These are phyloP conservation scores for Helotiales sp. DNA, from an alignment of 2,329 filamentous ascomycete genomes.

Conservation along the genomic window DNA sequence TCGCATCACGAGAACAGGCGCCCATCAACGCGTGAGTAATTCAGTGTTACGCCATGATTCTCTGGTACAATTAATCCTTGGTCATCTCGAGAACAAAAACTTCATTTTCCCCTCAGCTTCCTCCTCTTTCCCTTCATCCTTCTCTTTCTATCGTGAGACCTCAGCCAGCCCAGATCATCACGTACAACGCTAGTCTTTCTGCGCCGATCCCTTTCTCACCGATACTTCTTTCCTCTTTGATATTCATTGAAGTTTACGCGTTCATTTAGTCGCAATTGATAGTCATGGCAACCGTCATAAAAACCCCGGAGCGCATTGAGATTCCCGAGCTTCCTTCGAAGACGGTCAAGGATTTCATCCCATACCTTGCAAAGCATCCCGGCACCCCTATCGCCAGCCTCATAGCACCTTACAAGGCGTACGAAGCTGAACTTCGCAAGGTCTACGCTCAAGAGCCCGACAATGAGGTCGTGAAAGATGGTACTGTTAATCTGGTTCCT, in stretches of 20 bases:
- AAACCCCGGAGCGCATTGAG: conserved; percentile 16
- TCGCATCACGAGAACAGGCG: conserved; percentile 17
- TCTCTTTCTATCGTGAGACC: neutral
- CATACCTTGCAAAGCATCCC: conserved; percentile 55
- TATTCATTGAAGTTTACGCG: neutral
- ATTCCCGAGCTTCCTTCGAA: conserved; percentile 28
- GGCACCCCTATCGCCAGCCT: conserved; percentile 56
- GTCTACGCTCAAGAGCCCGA: conserved; percentile 67
- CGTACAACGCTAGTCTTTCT: neutral
- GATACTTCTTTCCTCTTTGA: neutral
- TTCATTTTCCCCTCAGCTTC: conserved; percentile 4
- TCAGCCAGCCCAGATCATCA: neutral
- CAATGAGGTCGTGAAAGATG: conserved; percentile 57
- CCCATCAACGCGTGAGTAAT: conserved; percentile 13
- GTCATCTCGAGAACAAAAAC: conserved; percentile 3
- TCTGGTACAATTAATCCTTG: neutral
- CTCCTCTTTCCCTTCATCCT: neutral
- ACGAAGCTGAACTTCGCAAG: conserved; percentile 65
- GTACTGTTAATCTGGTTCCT: conserved; percentile 63
- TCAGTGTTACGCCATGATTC: neutral
- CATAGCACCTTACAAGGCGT: conserved; percentile 65
- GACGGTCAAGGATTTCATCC: conserved; percentile 33
- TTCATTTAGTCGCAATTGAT: neutral
- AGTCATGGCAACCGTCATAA: conserved; percentile 7
- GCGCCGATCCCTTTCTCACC: neutral